A percentile compares a stretch with the other conserved stretches of the same genome.
Evolutionary conservation across 1,284 basidiomycete species (phyloP).

Genomic region (Anthracocystis walkeri): DNA sequence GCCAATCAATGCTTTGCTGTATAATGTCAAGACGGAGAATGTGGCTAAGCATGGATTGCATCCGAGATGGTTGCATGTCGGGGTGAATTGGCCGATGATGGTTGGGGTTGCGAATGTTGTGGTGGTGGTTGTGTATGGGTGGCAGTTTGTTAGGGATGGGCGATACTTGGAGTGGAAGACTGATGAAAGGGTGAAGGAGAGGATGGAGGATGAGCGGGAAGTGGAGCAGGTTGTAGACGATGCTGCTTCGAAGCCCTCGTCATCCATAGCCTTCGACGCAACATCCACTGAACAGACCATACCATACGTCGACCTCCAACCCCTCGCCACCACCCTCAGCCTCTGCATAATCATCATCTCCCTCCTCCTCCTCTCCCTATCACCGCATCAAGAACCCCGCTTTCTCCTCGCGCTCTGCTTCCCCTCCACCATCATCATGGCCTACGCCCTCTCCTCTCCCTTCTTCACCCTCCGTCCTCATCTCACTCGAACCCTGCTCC

Average conservation of each 20-base stretch:
- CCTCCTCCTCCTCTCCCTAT: constrained; percentile 61
- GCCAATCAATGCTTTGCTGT: constrained; percentile 67
- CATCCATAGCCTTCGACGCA: not conserved
- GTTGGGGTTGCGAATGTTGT: constrained; percentile 49
- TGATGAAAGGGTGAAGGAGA: constrained; percentile 2
- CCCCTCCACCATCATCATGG: constrained; percentile 51
- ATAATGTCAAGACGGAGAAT: constrained; percentile 65
- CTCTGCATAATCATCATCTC: constrained; percentile 31
- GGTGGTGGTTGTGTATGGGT: constrained; percentile 13
- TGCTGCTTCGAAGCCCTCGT: not conserved
- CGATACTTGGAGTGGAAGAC: not conserved
- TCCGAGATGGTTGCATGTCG: constrained; percentile 65
- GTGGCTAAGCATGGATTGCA: constrained; percentile 68
- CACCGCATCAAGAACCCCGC: constrained; percentile 70
- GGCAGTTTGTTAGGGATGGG: not conserved
- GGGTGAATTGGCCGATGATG: constrained; percentile 68
- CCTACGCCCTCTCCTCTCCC: constrained; percentile 21
- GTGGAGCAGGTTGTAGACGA: constrained; percentile 5
- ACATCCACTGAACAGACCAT: not conserved
- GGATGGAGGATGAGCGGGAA: too few species aligned
- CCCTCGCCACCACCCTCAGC: constrained; percentile 10
- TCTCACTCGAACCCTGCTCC: constrained; percentile 12
- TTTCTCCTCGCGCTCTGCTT: constrained; percentile 68
- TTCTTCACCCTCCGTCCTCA: constrained; percentile 25
- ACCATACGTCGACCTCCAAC: constrained; percentile 19